Base-by-base conservation (phyloP, 192 early-diverging fungal genomes). In the Rhizophagus prolifer region DNA sequence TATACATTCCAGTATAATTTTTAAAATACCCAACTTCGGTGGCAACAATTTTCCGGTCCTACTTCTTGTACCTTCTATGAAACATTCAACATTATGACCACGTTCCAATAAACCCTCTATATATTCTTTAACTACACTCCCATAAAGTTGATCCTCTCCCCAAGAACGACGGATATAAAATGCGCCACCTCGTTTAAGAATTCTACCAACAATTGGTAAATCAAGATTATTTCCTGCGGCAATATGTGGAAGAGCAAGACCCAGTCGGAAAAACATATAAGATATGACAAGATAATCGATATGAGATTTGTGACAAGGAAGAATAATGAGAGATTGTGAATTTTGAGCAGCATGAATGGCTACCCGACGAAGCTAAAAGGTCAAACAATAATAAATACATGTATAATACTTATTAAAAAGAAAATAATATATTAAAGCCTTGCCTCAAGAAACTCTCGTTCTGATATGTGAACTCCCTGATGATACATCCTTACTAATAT, bases 261-360 rank as follows among this genome's bases (percentile, higher is more conserved):
- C 92, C 54, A 93, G 88, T 30, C 92, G 88, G 84, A 91, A 94
- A 81, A 95, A 91, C 13, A 95, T 84, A 74, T 91, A 94, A 41
- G 86, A 90, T 30, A 95, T 84, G 23, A 95, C 93, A 19, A 95
- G 80, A 79, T 95, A 95, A 80, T 95, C 94, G 46, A 95, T 86
- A 76, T 95, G 94, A 8, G 92, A 93, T 84, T 95, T 95, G 81
- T 95, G 94, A 46, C 86, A 95, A 44, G 94, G 94, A 63, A 94
- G 75, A 59, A 95, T 85, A 26, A 95, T 86, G 72, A 95, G 83
- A 14, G 93, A 94, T 58, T 92, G 85, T 58, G 89, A 88, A 47
- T 90, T 89, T 67, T 89, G 83, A 63, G 82, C 82, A 38, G 88
- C 87, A 34, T 84, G 81, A 36, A 86, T 76, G 6, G 90, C 90